Conservation (phyloP, 768 basidiomycete genomes). For the Lentinula lateritia region DNA sequence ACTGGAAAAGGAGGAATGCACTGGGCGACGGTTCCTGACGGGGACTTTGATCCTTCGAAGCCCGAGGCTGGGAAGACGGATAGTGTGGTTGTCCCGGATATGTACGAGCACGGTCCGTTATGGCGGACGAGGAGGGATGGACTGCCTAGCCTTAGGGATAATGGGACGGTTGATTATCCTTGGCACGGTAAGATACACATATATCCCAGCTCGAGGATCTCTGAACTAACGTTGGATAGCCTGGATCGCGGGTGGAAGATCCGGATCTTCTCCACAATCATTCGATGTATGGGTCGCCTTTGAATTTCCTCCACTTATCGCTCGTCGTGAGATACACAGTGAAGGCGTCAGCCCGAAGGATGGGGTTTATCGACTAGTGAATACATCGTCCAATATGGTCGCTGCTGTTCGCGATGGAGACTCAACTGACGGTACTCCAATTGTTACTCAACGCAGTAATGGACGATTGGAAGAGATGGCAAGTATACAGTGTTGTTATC, state of each 20-base stretch:
- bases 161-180: slow-evolving; percentile 17
- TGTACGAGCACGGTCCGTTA: slow-evolving; percentile 17
- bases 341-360: not conserved
- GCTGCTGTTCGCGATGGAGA: not conserved
- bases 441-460: not conserved
- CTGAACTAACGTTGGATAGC: not conserved
- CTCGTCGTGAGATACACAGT: not conserved
- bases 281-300: slow-evolving; percentile 10
- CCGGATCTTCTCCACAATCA: not conserved
- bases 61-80: not conserved
- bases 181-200: slow-evolving; percentile 10
- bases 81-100: slow-evolving; percentile 10
- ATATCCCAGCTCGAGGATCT: not conserved
- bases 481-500: not conserved
- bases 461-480: not conserved
- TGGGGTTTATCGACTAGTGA: not conserved
- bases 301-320: not conserved
- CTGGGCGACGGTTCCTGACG: not conserved
- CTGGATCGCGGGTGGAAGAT: not conserved
- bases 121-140: slow-evolving; percentile 11
- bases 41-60: not conserved
- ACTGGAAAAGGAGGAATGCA: slow-evolving; percentile 7
- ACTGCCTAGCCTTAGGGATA: slow-evolving; percentile 11
- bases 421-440: not conserved
- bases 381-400: not conserved